These are phyloP conservation scores for Alternaria alternata DNA, from an alignment of 2,329 filamentous ascomycete genomes.

Conservation along the genomic window DNA sequence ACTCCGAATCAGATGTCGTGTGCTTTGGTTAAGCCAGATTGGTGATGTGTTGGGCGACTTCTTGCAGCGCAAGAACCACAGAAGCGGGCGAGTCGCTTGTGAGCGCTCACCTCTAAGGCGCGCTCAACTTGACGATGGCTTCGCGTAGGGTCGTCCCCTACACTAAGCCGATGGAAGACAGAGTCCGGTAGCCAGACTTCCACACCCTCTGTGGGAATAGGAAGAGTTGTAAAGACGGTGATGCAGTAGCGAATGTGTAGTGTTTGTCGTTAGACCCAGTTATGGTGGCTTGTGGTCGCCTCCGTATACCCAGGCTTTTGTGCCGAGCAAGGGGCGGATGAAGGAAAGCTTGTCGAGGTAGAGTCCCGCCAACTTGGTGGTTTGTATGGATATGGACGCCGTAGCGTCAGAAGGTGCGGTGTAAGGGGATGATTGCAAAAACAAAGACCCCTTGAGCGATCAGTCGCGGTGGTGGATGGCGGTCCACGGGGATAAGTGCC, in stretches of 20 bases:
- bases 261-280: slow-evolving; percentile 63
- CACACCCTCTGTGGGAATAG: slow-evolving; percentile 31
- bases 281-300: slow-evolving; percentile 94
- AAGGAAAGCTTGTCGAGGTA: slow-evolving; percentile 74
- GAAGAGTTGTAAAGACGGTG: slow-evolving; percentile 31
- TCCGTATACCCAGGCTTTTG: slow-evolving; percentile 94
- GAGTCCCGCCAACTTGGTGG: slow-evolving; percentile 95
- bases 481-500: slow-evolving; percentile 25
- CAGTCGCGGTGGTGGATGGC: slow-evolving; percentile 39
- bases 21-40: slow-evolving; percentile 19
- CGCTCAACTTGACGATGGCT: slow-evolving; percentile 61
- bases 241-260: slow-evolving; percentile 26
- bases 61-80: slow-evolving; percentile 44
- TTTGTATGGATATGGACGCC: slow-evolving; percentile 56
- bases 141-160: slow-evolving; percentile 58
- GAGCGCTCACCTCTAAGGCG: slow-evolving; percentile 61
- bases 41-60: slow-evolving; percentile 19
- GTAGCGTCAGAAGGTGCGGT: slow-evolving; percentile 43
- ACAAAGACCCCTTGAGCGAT: slow-evolving; percentile 27
- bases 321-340: slow-evolving; percentile 89
- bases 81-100: slow-evolving; percentile 59
- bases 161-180: slow-evolving; percentile 51
- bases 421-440: slow-evolving; percentile 29
- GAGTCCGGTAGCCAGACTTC: slow-evolving; percentile 37
- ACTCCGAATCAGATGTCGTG: slow-evolving; percentile 23